Base-by-base conservation (phyloP, 2,329 filamentous ascomycete genomes). In the Clarireedia monteithiana region DNA sequence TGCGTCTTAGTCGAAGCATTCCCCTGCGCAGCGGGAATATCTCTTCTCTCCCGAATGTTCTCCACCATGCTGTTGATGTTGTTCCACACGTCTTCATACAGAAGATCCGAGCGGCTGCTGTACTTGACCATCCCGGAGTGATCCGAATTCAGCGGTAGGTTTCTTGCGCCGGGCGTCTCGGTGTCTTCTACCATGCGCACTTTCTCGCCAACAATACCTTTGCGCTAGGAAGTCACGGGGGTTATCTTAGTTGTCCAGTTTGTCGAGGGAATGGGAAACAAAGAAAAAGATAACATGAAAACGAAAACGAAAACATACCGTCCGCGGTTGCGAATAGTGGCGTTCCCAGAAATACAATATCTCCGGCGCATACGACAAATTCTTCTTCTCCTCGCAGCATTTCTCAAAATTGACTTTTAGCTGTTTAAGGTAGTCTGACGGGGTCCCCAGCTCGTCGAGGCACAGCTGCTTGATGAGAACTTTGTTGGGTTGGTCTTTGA, bases 61-160 rank as follows among this genome's bases (percentile, higher is more conserved):
- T 12, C 39, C 15, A 55, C 46, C 53, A 55, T 55, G 15, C 4
- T 5, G 1, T 50, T 15, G 10, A 55, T 50, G 4, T 55, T 55
- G 26, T 14, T 38, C 10, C 38, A 50, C 24, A 55, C 53, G 44
- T 55, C 17, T 4, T 56, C 48, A 9, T 52, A 56, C 12, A 26
- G 3, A 9, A 34, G 12, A 2, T 56, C 48, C 3, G 40, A 20
- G 24, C 10, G n/a, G 9, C 48, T 52, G 9, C 23, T 39, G 17
- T 51, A 56, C 17, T 56, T 56, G 5, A 56, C 53, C 48, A 56
- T 51, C 1, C 34, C 48, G 10, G 53, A 56, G 51, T 56, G 53
- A 15, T 56, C 48, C 2, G 53, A 39, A 9, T 56, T 40, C 3
- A 47, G 6, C 5, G 48, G 40, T 20, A 56, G 6, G 30, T 45